phyloP scores from a whole-genome alignment of 306 rosid species.

The Boehmeria nivea region DNA sequence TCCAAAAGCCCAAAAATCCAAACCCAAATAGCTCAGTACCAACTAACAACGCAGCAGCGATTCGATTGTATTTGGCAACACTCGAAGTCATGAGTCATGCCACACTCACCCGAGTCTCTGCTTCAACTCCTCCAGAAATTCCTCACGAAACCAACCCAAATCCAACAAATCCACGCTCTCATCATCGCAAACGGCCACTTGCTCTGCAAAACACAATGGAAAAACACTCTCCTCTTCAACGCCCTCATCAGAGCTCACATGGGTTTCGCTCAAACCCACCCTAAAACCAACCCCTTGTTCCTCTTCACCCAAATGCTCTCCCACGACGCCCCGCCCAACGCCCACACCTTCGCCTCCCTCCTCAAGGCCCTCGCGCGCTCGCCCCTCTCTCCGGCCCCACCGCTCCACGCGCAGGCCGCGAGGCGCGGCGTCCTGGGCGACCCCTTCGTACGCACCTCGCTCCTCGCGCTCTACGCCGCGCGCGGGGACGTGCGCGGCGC shows the following conservation, averaged over 20 bases:
- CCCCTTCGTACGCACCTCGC: constrained; percentile 55
- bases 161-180: constrained; percentile 60
- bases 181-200: constrained; percentile 44
- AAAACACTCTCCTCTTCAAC: constrained; percentile 56
- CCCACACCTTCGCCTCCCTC: constrained; percentile 61
- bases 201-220: constrained; percentile 44
- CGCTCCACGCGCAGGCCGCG: constrained; percentile 54
- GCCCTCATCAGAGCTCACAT: constrained; percentile 54
- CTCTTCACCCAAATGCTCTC: constrained; percentile 71
- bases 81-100: too few relatives aligned
- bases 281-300: constrained; percentile 30
- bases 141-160: constrained; percentile 26
- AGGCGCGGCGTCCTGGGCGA: constrained; percentile 47
- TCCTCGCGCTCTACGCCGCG: constrained; percentile 31
- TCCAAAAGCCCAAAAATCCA: too few relatives aligned
- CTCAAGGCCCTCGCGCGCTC: constrained; percentile 43
- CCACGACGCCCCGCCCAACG: constrained; percentile 47
- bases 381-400: constrained; percentile 15
- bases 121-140: constrained; percentile 59
- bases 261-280: constrained; percentile 23
- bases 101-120: constrained; percentile 31
- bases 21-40: too few relatives aligned
- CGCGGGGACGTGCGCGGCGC: constrained; percentile 31
- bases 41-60: too few relatives aligned
- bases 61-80: too few relatives aligned